Conservation (phyloP, 2,329 filamentous ascomycete genomes). For the Ophiostoma tasmaniense region DNA sequence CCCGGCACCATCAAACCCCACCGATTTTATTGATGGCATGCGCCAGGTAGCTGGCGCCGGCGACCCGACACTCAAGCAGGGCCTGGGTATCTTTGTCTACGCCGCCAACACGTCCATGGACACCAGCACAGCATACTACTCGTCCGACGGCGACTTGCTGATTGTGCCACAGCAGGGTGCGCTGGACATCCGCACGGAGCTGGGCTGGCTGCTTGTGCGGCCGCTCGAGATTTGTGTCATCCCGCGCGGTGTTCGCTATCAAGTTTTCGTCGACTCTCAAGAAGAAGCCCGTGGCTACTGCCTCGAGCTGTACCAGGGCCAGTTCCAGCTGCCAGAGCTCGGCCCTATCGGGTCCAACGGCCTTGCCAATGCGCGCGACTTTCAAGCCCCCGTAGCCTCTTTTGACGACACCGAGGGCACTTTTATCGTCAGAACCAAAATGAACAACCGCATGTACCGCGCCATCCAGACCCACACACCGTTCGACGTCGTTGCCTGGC, state of each 20-base stretch:
- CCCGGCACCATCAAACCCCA: constrained; percentile 44
- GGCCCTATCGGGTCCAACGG: constrained; percentile 67
- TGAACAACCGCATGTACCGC: constrained; percentile 58
- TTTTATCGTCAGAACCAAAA: constrained; percentile 53
- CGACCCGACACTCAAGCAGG: constrained; percentile 68
- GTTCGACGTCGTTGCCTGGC: constrained; percentile 74
- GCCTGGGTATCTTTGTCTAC: constrained; percentile 73
- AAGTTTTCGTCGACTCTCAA: constrained; percentile 38
- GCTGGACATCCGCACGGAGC: constrained; percentile 68
- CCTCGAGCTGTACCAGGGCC: constrained; percentile 63
- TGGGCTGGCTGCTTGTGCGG: constrained; percentile 65
- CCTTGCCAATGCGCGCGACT: constrained; percentile 67
- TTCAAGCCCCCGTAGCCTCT: constrained; percentile 60
- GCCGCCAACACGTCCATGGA: constrained; percentile 72
- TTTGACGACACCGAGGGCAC: constrained; percentile 52
- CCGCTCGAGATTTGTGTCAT: constrained; percentile 72
- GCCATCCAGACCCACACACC: constrained; percentile 59
- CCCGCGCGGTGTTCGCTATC: constrained; percentile 65
- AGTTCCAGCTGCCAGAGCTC: constrained; percentile 63
- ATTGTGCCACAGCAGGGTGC: constrained; percentile 68
- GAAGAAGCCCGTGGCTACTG: constrained; percentile 60
- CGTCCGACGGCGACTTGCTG: constrained; percentile 69
- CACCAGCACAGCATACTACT: constrained; percentile 69
- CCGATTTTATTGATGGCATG: constrained; percentile 48
- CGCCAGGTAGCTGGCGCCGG: constrained; percentile 71